Conservation (phyloP, 1,284 basidiomycete genomes). For the Cutaneotrichosporon sp. region DNA sequence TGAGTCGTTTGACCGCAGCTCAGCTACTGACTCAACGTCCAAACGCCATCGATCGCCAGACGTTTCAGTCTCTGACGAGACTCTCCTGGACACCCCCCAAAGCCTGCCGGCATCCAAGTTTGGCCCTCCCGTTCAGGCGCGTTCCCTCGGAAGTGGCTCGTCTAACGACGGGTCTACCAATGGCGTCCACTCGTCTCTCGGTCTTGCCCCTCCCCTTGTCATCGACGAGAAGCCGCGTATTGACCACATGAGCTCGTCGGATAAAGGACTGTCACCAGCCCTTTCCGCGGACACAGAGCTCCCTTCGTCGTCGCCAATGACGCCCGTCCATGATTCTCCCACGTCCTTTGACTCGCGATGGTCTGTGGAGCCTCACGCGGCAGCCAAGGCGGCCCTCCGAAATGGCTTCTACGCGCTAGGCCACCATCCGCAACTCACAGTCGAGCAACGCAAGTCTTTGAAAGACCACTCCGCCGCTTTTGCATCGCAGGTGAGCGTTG, state of each 20-base stretch:
- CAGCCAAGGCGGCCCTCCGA: constrained; percentile 1
- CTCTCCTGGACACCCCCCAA: constrained; percentile 11
- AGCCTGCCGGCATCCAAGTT: background rate
- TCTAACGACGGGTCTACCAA: background rate
- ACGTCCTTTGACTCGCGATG: constrained; percentile 8
- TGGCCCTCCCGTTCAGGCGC: background rate
- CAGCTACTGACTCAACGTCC: background rate
- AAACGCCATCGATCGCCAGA: background rate
- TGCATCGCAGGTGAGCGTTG: background rate
- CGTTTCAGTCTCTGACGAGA: constrained; percentile 9
- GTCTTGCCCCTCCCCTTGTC: background rate
- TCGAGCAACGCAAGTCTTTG: background rate
- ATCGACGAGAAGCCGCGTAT: background rate
- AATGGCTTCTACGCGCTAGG: constrained; percentile 15
- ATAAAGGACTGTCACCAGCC: background rate
- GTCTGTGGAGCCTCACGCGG: constrained; percentile 8
- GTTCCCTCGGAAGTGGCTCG: background rate
- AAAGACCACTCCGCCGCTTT: background rate
- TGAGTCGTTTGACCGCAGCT: background rate
- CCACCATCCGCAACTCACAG: constrained; percentile 12
- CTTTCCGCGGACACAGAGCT: background rate
- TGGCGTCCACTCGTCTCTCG: background rate
- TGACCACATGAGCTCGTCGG: background rate
- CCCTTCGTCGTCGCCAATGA: background rate
- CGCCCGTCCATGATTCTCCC: constrained; percentile 4